A percentile compares a stretch with the other conserved stretches of the same genome.
Conservation (phyloP, 352 stramenopile genomes). For the Phytopythium aichiense region DNA sequence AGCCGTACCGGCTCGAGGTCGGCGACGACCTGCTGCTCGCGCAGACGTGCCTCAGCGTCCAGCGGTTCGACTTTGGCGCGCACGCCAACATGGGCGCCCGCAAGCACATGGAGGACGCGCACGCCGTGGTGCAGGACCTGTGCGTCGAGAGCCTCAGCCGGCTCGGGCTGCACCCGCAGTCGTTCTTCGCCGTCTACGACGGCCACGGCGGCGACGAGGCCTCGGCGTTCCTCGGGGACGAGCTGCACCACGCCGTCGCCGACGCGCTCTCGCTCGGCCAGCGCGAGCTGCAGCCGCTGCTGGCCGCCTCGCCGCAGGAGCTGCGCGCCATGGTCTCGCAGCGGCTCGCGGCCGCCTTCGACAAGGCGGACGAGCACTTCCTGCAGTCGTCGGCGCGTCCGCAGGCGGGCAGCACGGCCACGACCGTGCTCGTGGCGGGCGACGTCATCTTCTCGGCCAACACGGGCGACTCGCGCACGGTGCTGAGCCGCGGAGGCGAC, state of each 20-base stretch:
- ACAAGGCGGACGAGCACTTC: slow-evolving; percentile 73
- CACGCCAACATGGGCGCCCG: slow-evolving; percentile 92
- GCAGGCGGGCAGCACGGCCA: slow-evolving; percentile 91
- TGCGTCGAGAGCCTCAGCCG: slow-evolving; percentile 53
- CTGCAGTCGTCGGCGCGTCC: slow-evolving; percentile 55
- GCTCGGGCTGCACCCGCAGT: slow-evolving; percentile 74
- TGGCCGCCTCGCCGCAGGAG: slow-evolving; percentile 31
- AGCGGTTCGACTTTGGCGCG: slow-evolving; percentile 96
- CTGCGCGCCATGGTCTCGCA: slow-evolving; percentile 50
- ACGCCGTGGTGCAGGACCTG: slow-evolving; percentile 92
- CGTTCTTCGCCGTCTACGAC: slow-evolving; percentile 96
- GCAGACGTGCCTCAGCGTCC: slow-evolving; percentile 95
- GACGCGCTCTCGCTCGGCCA: slow-evolving; percentile 55
- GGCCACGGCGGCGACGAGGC: slow-evolving; percentile 94
- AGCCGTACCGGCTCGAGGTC: slow-evolving; percentile 91
- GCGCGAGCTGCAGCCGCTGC: slow-evolving; percentile 28
- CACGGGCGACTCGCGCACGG: slow-evolving; percentile 94
- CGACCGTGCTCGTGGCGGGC: slow-evolving; percentile 92
- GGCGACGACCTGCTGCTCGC: slow-evolving; percentile 96
- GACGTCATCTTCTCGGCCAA: slow-evolving; percentile 94
- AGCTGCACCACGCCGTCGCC: slow-evolving; percentile 65
- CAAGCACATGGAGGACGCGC: slow-evolving; percentile 96
- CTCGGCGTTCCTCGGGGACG: slow-evolving; percentile 86
- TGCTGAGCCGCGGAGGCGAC: slow-evolving; percentile 86
- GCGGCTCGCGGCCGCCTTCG: slow-evolving; percentile 47